phyloP scores from a whole-genome alignment of 495 filamentous ascomycete species.

The Aspergillus kassunensis region DNA sequence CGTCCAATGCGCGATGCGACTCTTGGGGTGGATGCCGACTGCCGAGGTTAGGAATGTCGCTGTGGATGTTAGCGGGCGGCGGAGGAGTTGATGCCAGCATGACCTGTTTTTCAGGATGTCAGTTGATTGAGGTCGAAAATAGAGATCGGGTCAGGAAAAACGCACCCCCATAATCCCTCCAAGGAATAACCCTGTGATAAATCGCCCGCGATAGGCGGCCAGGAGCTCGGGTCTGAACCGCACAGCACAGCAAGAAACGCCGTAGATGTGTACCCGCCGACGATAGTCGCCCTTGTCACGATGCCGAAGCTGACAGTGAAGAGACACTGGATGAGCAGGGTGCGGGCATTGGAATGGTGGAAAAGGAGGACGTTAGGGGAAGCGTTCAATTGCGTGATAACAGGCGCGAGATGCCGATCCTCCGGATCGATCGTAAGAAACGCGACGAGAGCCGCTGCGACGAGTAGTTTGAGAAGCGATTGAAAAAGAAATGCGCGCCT shows the following conservation, averaged over 20 bases:
- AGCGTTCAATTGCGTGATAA: not conserved
- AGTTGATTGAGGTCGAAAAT: too few relatives aligned
- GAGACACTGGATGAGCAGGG: not conserved
- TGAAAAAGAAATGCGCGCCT: conserved; percentile 3
- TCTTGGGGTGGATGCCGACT: conserved; percentile 7
- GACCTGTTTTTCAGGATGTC: too few relatives aligned
- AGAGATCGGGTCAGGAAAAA: not conserved
- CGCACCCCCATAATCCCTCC: conserved; percentile 19
- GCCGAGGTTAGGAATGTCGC: conserved; percentile 11
- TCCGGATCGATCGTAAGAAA: conserved; percentile 14
- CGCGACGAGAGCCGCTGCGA: conserved; percentile 1
- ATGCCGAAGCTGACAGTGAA: conserved; percentile 21
- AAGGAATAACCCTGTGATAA: conserved; percentile 14
- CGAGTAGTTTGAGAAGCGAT: not conserved
- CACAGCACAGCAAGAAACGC: conserved; percentile 4
- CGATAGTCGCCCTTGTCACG: conserved; percentile 10
- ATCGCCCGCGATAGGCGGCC: conserved; percentile 17
- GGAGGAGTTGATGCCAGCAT: conserved; percentile 25
- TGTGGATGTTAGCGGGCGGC: conserved; percentile 11
- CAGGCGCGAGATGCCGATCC: not conserved
- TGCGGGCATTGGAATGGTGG: not conserved
- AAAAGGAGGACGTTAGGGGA: conserved; percentile 2
- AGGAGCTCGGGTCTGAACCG: conserved; percentile 6
- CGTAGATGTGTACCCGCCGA: conserved; percentile 7
- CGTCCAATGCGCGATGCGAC: not conserved